phyloP scores from a whole-genome alignment of 768 basidiomycete genomes.

The Leccinum ochraceum region DNA sequence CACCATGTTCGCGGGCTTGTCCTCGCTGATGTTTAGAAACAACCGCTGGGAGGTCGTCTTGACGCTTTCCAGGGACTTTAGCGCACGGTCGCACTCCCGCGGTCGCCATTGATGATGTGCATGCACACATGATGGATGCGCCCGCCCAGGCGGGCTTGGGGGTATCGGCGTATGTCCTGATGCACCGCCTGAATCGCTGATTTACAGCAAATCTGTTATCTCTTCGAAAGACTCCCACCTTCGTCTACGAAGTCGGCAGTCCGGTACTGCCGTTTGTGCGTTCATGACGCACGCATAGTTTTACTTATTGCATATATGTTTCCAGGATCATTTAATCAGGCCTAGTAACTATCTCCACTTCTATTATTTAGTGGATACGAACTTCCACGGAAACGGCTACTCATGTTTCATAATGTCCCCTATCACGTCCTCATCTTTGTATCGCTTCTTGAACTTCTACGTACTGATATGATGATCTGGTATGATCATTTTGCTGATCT shows the following conservation, averaged over 20 bases:
- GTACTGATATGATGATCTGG: not conserved
- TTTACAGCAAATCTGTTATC: slow-evolving; percentile 7
- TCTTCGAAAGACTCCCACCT: not conserved
- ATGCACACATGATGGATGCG: not conserved
- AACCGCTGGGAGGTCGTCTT: slow-evolving; percentile 44
- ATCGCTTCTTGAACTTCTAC: not conserved
- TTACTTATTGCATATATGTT: slow-evolving; percentile 13
- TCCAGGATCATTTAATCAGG: slow-evolving; percentile 5
- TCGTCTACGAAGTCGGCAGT: not conserved
- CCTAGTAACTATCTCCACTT: not conserved
- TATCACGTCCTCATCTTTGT: not conserved
- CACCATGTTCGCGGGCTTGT: slow-evolving; percentile 54
- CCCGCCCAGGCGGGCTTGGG: not conserved
- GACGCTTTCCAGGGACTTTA: slow-evolving; percentile 43
- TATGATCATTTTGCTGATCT: not conserved
- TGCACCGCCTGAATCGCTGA: not conserved
- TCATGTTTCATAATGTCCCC: not conserved
- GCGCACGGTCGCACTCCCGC: slow-evolving; percentile 2
- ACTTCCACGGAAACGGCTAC: slow-evolving; percentile 4
- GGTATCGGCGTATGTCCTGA: not conserved
- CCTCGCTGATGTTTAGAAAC: slow-evolving; percentile 38
- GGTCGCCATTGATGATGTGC: not conserved
- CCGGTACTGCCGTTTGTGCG: slow-evolving; percentile 15
- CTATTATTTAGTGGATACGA: slow-evolving; percentile 4
- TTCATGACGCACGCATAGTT: not conserved